These are phyloP conservation scores for Hanseniaspora valbyensis DNA, from an alignment of 805 yeast genomes.

Conservation along the genomic window DNA sequence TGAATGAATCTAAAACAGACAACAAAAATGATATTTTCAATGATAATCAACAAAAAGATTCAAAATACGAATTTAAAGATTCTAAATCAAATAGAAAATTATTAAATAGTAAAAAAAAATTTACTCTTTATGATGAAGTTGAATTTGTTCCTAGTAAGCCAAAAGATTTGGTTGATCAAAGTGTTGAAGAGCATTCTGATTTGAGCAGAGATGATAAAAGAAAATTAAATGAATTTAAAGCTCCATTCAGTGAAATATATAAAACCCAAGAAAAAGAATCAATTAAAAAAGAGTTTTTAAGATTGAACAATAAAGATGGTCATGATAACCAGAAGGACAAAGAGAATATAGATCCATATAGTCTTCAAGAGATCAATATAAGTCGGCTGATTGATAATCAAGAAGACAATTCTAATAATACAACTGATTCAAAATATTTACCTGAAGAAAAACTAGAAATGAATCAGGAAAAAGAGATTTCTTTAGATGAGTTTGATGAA, in stretches of 20 bases:
- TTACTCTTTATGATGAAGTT: not conserved
- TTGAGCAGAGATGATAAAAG: conserved; percentile 7
- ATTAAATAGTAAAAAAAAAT: not conserved
- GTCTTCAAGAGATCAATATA: not conserved
- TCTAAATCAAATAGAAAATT: not conserved
- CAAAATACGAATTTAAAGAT: not conserved
- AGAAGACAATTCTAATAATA: not conserved
- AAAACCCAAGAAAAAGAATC: not conserved
- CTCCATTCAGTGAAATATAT: not conserved
- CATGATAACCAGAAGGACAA: not conserved
- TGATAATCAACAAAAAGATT: not conserved
- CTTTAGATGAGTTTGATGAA: conserved; percentile 1
- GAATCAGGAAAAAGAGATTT: not conserved
- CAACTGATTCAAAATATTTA: too few relatives aligned
- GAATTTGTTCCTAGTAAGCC: not conserved
- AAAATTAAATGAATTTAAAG: conserved; percentile 11
- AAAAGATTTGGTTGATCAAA: not conserved
- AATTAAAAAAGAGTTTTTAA: conserved; percentile 3
- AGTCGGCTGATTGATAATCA: not conserved
- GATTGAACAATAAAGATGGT: not conserved
- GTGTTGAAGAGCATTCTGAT: not conserved
- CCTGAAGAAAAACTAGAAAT: too few relatives aligned
- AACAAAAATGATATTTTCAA: not conserved
- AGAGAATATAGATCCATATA: not conserved
- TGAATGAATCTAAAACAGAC: not conserved